Percentiles rank a stretch among this genome's conserved stretches.
Evolutionary conservation across 768 basidiomycete genomes (phyloP).

Genomic region (Gelatoporia subvermispora): DNA sequence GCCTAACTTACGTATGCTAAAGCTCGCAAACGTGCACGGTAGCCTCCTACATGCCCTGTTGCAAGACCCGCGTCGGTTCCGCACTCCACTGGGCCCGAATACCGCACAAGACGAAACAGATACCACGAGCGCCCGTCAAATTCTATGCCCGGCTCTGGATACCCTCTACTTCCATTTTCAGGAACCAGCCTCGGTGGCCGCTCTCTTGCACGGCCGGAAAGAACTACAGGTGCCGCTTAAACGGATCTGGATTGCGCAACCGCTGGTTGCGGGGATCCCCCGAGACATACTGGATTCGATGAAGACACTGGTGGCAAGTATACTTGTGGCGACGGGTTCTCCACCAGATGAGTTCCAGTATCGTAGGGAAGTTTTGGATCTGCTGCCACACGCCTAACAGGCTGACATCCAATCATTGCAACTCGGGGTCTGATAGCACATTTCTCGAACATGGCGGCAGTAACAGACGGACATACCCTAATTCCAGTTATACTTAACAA

Average conservation of each 20-base stretch:
- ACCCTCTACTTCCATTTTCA: constrained; percentile 24
- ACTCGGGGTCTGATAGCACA: too few relatives aligned
- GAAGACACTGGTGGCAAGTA: too few relatives aligned
- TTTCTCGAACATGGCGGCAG: too few relatives aligned
- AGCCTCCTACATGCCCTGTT: constrained; percentile 46
- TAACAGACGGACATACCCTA: too few relatives aligned
- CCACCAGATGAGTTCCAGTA: neutral
- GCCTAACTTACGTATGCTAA: constrained; percentile 38
- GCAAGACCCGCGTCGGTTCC: constrained; percentile 28
- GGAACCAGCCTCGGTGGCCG: constrained; percentile 24
- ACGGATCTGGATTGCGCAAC: neutral
- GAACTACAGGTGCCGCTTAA: constrained; percentile 39
- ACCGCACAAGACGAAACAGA: constrained; percentile 4
- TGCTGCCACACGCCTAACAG: neutral
- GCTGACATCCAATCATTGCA: too few relatives aligned
- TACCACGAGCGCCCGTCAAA: neutral
- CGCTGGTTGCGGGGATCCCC: too few relatives aligned
- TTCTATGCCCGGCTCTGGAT: constrained; percentile 40
- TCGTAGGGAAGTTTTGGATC: neutral
- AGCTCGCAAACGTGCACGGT: constrained; percentile 17
- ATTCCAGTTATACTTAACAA: too few relatives aligned
- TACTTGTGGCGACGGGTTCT: too few relatives aligned
- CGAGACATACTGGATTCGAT: too few relatives aligned
- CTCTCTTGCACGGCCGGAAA: constrained; percentile 34
- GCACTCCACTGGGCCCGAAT: neutral